These are phyloP conservation scores for Penicillium roqueforti DNA, from an alignment of 495 filamentous ascomycete species.

Conservation along the genomic window DNA sequence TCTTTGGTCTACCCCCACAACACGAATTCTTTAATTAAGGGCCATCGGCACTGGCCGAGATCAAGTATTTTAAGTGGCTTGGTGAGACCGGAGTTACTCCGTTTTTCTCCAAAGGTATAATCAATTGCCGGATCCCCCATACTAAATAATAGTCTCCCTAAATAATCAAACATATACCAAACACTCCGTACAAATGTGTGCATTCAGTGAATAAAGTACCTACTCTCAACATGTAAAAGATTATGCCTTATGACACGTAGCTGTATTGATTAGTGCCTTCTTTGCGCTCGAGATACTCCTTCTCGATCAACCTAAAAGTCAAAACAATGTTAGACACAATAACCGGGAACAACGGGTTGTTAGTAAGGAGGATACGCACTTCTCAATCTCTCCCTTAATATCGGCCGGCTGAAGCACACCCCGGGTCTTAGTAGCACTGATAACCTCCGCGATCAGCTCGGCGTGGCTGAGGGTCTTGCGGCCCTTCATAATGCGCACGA, in stretches of 20 bases:
- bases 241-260: constrained; percentile 64
- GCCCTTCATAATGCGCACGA: constrained; percentile 96
- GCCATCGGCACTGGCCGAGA: constrained; percentile 1
- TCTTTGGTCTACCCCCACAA: neutral
- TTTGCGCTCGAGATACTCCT: constrained; percentile 87
- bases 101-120: no score
- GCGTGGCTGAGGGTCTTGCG: constrained; percentile 78
- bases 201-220: neutral
- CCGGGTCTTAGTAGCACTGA: constrained; percentile 78
- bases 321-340: neutral
- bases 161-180: neutral
- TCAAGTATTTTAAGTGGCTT: neutral
- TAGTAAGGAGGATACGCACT: constrained; percentile 49
- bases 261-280: constrained; percentile 66
- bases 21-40: neutral
- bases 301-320: constrained; percentile 75
- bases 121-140: no score
- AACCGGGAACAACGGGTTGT: neutral
- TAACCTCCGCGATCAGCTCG: constrained; percentile 80
- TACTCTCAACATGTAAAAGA: neutral
- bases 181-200: neutral
- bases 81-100: constrained; percentile 12
- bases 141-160: no score
- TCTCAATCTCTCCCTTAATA: constrained; percentile 96
- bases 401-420: constrained; percentile 78